Evolutionary conservation across 2,329 filamentous ascomycete genomes (phyloP).

Genomic region (Nemania serpens): DNA sequence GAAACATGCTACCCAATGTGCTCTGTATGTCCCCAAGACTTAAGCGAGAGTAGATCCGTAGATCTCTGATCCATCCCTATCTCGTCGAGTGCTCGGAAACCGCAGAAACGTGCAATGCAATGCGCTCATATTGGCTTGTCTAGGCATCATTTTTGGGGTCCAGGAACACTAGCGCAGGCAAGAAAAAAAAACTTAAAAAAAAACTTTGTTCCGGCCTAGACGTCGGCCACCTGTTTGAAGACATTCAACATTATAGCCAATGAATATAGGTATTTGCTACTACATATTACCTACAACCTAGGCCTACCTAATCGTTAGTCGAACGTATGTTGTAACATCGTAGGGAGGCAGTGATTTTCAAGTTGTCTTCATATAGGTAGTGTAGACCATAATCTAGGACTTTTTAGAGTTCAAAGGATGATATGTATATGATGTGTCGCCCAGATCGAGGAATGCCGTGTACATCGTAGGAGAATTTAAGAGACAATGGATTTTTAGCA

Average conservation of each 20-base stretch:
- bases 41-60: conserved; percentile 29
- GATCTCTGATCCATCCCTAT: conserved; percentile 12
- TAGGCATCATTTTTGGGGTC: conserved; percentile 12
- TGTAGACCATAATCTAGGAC: neutral
- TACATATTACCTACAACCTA: too few relatives aligned
- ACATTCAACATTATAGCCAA: neutral
- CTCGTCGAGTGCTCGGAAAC: neutral
- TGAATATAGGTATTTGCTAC: neutral
- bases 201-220: conserved; percentile 9
- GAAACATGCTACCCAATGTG: conserved; percentile 33
- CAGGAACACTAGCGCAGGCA: conserved; percentile 6
- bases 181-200: neutral
- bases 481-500: neutral
- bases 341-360: too few relatives aligned
- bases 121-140: neutral
- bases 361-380: too few relatives aligned
- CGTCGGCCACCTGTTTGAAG: conserved; percentile 14
- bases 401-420: neutral
- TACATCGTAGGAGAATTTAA: conserved; percentile 5
- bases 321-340: neutral
- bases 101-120: conserved; percentile 15
- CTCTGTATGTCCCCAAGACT: conserved; percentile 1
- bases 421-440: neutral
- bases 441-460: conserved; percentile 18
- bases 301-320: too few relatives aligned